Conservation (phyloP, 2,329 filamentous ascomycete genomes). For the Diaporthe humulicola region DNA sequence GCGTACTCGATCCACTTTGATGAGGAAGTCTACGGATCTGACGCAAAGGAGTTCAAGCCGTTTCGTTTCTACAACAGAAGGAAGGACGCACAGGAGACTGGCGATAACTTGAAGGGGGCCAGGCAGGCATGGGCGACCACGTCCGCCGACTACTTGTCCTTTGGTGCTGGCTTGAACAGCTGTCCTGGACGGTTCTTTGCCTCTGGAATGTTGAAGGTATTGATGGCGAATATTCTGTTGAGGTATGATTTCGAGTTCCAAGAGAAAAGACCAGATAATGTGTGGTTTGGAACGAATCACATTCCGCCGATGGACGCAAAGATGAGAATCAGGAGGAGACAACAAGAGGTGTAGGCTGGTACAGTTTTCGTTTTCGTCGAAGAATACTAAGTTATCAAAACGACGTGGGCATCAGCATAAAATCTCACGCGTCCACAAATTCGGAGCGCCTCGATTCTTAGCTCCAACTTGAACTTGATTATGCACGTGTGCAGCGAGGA, state of each 20-base stretch:
- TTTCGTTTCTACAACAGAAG: constrained; percentile 50
- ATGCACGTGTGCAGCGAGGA: not conserved
- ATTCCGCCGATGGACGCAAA: constrained; percentile 48
- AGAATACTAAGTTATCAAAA: constrained; percentile 1
- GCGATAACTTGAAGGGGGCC: constrained; percentile 40
- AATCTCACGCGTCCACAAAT: not conserved
- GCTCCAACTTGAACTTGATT: not conserved
- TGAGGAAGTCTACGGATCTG: constrained; percentile 47
- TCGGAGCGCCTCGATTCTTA: not conserved
- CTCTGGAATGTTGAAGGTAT: constrained; percentile 51
- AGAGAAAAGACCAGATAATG: constrained; percentile 47
- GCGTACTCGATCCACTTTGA: constrained; percentile 52
- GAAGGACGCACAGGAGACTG: constrained; percentile 11
- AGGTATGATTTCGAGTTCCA: constrained; percentile 46
- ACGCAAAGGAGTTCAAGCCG: constrained; percentile 51
- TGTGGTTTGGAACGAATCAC: constrained; percentile 48
- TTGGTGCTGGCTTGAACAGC: constrained; percentile 55
- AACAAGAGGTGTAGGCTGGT: constrained; percentile 24
- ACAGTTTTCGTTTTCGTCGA: not conserved
- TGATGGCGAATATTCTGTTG: constrained; percentile 46
- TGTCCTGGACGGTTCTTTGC: constrained; percentile 58
- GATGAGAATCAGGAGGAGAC: constrained; percentile 45
- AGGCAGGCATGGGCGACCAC: constrained; percentile 48
- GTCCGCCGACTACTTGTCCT: constrained; percentile 49
- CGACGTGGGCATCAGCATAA: not conserved